These are phyloP conservation scores for Amphirosellinia nigrospora DNA, from an alignment of 495 filamentous ascomycete species.

Conservation along the genomic window DNA sequence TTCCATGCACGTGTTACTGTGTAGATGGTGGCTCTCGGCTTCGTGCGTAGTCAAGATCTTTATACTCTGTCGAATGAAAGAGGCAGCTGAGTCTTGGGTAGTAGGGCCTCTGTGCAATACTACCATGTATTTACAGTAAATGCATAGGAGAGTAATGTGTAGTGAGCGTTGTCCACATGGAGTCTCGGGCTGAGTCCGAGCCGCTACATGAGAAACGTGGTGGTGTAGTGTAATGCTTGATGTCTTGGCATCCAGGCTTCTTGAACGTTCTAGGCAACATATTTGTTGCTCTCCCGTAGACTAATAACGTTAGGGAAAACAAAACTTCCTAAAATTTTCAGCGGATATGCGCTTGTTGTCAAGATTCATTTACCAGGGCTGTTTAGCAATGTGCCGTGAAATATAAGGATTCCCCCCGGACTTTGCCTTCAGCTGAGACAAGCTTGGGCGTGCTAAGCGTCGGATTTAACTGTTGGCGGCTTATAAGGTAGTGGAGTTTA, in stretches of 20 bases:
- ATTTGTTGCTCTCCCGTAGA: constrained; percentile 6
- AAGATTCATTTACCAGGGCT: neutral
- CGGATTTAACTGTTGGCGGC: neutral
- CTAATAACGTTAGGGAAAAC: neutral
- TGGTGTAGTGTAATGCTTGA: constrained; percentile 1
- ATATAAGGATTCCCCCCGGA: neutral
- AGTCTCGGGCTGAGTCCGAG: neutral
- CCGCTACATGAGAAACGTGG: neutral
- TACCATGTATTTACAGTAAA: neutral
- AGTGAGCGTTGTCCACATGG: neutral
- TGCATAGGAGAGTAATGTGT: constrained; percentile 13
- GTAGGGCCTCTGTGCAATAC: neutral
- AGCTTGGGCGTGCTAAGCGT: neutral
- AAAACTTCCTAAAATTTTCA: neutral
- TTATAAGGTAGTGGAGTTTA: neutral
- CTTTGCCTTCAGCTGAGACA: constrained; percentile 16
- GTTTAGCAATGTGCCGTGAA: neutral
- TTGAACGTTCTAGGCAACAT: neutral
- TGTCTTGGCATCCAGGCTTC: constrained; percentile 10
- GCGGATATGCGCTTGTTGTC: neutral
- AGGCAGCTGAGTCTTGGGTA: neutral
- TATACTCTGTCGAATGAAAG: neutral
- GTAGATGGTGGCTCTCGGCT: neutral
- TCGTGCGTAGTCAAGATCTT: neutral
- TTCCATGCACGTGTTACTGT: neutral